Conservation (phyloP, 148 eudicot genomes). For the Chenopodium album region DNA sequence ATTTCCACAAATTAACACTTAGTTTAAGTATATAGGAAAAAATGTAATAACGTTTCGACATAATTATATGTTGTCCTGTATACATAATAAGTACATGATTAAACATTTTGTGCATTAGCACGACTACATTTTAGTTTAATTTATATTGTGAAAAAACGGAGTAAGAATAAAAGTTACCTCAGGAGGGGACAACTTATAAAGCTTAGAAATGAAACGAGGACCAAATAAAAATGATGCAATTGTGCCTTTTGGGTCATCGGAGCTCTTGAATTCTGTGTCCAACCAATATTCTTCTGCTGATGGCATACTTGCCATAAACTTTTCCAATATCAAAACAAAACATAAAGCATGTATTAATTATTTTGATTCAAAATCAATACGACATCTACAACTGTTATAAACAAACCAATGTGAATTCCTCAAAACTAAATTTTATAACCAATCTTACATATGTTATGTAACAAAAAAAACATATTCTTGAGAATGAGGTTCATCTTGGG, state of each 20-base stretch:
- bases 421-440: too few relatives aligned
- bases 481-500: too few relatives aligned
- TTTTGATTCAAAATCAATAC: too few relatives aligned
- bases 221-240: constrained; percentile 32
- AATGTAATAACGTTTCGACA: too few relatives aligned
- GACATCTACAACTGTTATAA: too few relatives aligned
- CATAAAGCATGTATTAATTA: background rate
- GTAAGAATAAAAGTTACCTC: constrained; percentile 27
- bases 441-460: too few relatives aligned
- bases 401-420: too few relatives aligned
- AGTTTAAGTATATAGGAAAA: background rate
- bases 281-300: constrained; percentile 20
- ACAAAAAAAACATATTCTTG: too few relatives aligned
- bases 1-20: background rate
- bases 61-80: too few relatives aligned
- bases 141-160: background rate
- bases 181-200: constrained; percentile 33
- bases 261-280: constrained; percentile 30
- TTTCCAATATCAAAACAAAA: background rate
- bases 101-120: too few relatives aligned
- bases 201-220: constrained; percentile 25
- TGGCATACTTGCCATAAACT: constrained; percentile 22
- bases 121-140: too few relatives aligned
- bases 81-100: too few relatives aligned
- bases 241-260: constrained; percentile 27